Evolutionary conservation across 1,284 basidiomycete genomes (phyloP), one percentile per base, ranked within the genome.

Genomic region (Leccinum solheimii): DNA sequence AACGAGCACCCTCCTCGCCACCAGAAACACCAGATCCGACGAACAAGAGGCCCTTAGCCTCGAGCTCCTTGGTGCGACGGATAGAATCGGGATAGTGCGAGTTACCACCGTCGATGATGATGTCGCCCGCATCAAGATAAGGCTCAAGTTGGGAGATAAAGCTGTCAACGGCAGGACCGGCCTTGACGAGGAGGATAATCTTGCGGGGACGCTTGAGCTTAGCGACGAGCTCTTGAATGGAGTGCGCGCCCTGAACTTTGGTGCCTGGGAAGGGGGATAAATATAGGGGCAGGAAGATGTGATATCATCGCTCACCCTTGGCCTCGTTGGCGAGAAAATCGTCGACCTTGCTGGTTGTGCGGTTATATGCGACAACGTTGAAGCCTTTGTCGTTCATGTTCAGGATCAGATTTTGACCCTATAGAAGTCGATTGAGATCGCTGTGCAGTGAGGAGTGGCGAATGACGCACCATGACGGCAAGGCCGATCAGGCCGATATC

Each of bases 351-450:
- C 87, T 90, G 70, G 89, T 92, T 55, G 97, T 99, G 71, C 97
- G 92, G 85, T 99, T 99, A 84, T 92, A 99, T 26, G 94, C 95
- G 69, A 94, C 90, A 72, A 99, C 97, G 68, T 81, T 95, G 83
- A 95, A 99, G 58, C 97, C 97, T 83, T 99, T 98, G 86, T 98
- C 97, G 78, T 96, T 96, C 92, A 97, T 97, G 84, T 97, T 97
- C 69, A 97, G 83, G 77, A 97, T 96, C 73, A 97, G 79, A 80
- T 97, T 97, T 87, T 97, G 94, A 74, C 94, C 94, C 93, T 95
- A 70, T 30, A 45, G 45, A 16, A 61, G 55, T 64, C 36, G 56
- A 61, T 64, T 53, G 60, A 57, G 64, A 60, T 5, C 52, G n/a
- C 7, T 54, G 61, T 57, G 26, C 38, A 62, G 0, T 32, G 61